Base-by-base conservation (phyloP, 2,329 filamentous ascomycete species). In the Apiospora hydei region DNA sequence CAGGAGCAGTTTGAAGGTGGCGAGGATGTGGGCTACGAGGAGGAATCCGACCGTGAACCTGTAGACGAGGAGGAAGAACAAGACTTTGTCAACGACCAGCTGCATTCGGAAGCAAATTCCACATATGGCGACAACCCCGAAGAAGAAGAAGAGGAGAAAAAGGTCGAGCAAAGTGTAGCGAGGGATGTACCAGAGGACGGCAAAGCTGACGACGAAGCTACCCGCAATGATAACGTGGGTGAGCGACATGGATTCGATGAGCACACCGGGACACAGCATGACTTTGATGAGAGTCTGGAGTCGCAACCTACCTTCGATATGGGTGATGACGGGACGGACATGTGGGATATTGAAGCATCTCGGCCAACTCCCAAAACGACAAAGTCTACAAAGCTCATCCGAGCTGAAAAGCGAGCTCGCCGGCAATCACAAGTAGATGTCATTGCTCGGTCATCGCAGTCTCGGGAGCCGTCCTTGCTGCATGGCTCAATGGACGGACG, bases 301-400 rank as follows among this genome's bases (percentile, higher is more conserved):
- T 68, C 44, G 18, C 41, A 68, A 21, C 41, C 41, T 26, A 38
- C 8, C 41, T 68, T 68, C 38, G 26, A 68, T 6, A 84, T 85
- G 4, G 86, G 85, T 14, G 82, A 81, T 3, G 43, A 68, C 14
- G 66, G 44, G 3, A 44, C 46, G 41, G 85, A 90, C 74, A 83
- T 91, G 14, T 91, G 88, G 88, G 88, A 87, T 44, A 77, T 89
- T 34, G 89, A 90, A 77, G 88, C 88, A 14, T 83, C 85, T 70
- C 84, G 88, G 16, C 81, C 83, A 8, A 83, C 83, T 0, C 84
- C 86, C 13, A 78, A 74, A 6, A 75, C 79, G 11, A 70, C 74
- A 6, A 77, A 75, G 44, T 76, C 79, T 11, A 70, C 74, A 7
- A 77, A 75, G 46, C n/a, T 66, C 16, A 13, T 72, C 26, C 69